Evolutionary conservation across 352 stramenopile species (phyloP).

Genomic region (Thalassiosira livingstoniorum): DNA sequence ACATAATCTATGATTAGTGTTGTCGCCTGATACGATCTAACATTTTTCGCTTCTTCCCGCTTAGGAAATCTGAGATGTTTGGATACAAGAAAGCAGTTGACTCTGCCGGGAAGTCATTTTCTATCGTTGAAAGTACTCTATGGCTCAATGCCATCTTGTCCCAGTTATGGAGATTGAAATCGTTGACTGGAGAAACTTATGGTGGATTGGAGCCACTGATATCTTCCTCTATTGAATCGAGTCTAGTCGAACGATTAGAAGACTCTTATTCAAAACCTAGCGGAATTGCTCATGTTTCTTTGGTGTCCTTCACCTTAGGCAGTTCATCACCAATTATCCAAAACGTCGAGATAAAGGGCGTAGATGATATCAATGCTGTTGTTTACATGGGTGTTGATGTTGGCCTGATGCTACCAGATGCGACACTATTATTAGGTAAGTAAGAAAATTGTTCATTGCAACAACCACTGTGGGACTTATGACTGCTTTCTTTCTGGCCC

Average conservation of each 20-base stretch:
- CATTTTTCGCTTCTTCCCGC: not conserved
- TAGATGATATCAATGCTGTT: conserved; percentile 30
- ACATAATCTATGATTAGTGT: not conserved
- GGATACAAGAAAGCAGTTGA: conserved; percentile 44
- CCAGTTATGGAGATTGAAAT: conserved; percentile 41
- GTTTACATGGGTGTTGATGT: conserved; percentile 42
- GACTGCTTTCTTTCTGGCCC: not conserved
- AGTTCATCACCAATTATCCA: conserved; percentile 44
- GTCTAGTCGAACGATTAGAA: conserved; percentile 29
- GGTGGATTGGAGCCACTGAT: conserved; percentile 56
- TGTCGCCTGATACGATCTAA: not conserved
- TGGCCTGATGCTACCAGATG: conserved; percentile 52
- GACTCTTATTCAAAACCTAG: conserved; percentile 49
- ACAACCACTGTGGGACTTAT: no score
- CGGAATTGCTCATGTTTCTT: conserved; percentile 53
- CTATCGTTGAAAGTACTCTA: conserved; percentile 25
- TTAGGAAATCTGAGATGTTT: conserved; percentile 38
- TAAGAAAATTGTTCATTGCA: not conserved
- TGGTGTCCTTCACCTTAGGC: conserved; percentile 51
- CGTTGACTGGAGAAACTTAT: not conserved
- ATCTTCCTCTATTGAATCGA: conserved; percentile 22
- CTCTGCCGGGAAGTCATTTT: conserved; percentile 39
- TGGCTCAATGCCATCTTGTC: conserved; percentile 56
- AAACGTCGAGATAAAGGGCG: conserved; percentile 32
- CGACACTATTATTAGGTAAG: conserved; percentile 48